phyloP scores from a whole-genome alignment of 1,139 yeast genomes.

The Insectozyma bohioensis region DNA sequence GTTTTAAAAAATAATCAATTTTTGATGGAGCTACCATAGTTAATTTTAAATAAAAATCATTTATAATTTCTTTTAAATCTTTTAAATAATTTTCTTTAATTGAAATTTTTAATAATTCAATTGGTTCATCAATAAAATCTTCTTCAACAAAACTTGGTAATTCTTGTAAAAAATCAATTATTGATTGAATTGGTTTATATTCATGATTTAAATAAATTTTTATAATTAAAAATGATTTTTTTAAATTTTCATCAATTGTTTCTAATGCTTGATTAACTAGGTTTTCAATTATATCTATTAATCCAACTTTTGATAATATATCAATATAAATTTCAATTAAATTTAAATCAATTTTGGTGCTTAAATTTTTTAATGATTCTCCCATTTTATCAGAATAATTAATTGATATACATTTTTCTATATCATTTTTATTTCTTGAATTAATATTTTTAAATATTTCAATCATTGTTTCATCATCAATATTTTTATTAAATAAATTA shows the following conservation, averaged over 20 bases:
- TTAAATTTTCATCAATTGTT: constrained; percentile 14
- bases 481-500: constrained; percentile 6
- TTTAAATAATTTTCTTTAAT: constrained; percentile 13
- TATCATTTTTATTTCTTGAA: constrained; percentile 5
- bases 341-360: neutral
- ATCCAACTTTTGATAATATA: constrained; percentile 5
- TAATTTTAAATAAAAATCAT: constrained; percentile 33
- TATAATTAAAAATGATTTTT: constrained; percentile 8
- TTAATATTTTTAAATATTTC: constrained; percentile 4
- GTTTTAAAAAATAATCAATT: constrained; percentile 15
- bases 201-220: constrained; percentile 6
- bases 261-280: constrained; percentile 27
- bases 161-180: constrained; percentile 16
- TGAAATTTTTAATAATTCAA: constrained; percentile 20
- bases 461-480: constrained; percentile 2
- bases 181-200: constrained; percentile 4
- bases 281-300: constrained; percentile 10
- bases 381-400: neutral
- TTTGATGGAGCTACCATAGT: constrained; percentile 16
- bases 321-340: constrained; percentile 7
- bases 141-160: constrained; percentile 29
- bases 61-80: constrained; percentile 22
- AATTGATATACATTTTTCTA: constrained; percentile 1
- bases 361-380: constrained; percentile 2
- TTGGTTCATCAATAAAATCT: constrained; percentile 26